Percentiles rank a stretch among this genome's conserved stretches.
Conservation (phyloP, 331 rosid genomes). For the Malus hybrid region DNA sequence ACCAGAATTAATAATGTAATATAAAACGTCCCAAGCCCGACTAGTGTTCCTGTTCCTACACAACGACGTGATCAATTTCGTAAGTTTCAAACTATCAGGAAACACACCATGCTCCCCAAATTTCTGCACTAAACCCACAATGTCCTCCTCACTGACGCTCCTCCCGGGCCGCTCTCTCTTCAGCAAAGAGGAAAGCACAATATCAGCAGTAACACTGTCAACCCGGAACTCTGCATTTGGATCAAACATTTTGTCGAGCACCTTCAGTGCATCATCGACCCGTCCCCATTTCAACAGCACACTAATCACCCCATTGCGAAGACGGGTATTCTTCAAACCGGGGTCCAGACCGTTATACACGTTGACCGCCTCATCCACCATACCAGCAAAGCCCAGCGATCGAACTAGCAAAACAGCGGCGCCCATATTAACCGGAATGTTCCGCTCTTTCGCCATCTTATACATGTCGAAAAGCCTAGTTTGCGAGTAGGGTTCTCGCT, state of each 20-base stretch:
- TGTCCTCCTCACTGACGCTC: conserved; percentile 32
- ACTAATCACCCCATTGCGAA: conserved; percentile 34
- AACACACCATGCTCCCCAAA: conserved; percentile 37
- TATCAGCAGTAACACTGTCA: conserved; percentile 26
- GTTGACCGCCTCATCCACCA: conserved; percentile 39
- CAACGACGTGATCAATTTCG: conserved; percentile 39
- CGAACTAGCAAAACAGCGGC: conserved; percentile 31
- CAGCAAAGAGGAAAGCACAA: conserved; percentile 38
- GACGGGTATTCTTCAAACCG: conserved; percentile 28
- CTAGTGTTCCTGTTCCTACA: conserved; percentile 42
- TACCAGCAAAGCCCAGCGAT: conserved; percentile 30
- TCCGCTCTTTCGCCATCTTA: conserved; percentile 16
- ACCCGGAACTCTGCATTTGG: conserved; percentile 30
- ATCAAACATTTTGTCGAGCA: conserved; percentile 72
- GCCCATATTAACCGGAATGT: conserved; percentile 23
- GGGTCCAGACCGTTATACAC: conserved; percentile 33
- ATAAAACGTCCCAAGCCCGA: conserved; percentile 57
- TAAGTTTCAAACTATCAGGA: conserved; percentile 38
- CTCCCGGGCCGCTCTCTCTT: conserved; percentile 23
- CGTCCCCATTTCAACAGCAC: conserved; percentile 29
- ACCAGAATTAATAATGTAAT: conserved; percentile 36
- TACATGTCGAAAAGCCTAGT: conserved; percentile 33
- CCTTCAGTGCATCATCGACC: conserved; percentile 29
- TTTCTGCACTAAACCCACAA: conserved; percentile 41
- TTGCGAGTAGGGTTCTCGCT: conserved; percentile 30